Base-by-base conservation (phyloP, 2,329 filamentous ascomycete species). In the Diplodia seriata region DNA sequence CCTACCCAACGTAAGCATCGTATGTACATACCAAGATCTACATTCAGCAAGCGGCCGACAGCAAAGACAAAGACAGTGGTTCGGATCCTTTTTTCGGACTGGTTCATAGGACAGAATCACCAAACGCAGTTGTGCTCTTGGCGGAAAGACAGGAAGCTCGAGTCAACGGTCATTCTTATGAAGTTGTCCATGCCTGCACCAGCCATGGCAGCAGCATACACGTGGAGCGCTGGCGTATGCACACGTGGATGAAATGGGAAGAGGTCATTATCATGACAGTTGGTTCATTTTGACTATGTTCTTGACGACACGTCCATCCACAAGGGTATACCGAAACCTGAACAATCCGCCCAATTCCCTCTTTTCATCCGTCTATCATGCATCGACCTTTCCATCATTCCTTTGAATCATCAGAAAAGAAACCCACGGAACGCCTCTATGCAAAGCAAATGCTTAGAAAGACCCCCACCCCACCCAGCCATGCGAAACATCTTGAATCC, bases 301-400 rank as follows among this genome's bases (percentile, higher is more conserved):
- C n/a, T 47, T 6, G 43, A 47, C 43, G 11, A 20, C 43, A 47
- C 18, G n/a, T 47, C 43, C 43, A 47, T 47, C 18, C 43, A 47
- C 43, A 47, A 47, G 43, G 43, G 43, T 47, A 47, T 47, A 47
- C 43, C 43, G 7, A 47, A 47, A 47, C 43, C 43, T 47, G n/a
- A 47, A n/a, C 4, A 43, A 20, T 7, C 20, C 23, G 26, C 2
- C 26, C 26, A 26, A 26, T 26, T 9, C 20, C 49, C 50, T 53
- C 26, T 23, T 53, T 53, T 29, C 5, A 26, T 53, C 23, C 50
- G 11, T 53, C 43, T 47, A 20, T 47, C 8, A 12, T 8, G 18
- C 43, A 20, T 20, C 9, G 8, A 47, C n/a, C 43, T n/a, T n/a
- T 20, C n/a, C 43, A 38, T 12, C 36, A 11, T 38, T 47, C n/a